Percentiles rank a stretch among this genome's conserved stretches.
These are phyloP conservation scores for Balakata baccata DNA, from an alignment of 345 rosid species.

Conservation along the genomic window DNA sequence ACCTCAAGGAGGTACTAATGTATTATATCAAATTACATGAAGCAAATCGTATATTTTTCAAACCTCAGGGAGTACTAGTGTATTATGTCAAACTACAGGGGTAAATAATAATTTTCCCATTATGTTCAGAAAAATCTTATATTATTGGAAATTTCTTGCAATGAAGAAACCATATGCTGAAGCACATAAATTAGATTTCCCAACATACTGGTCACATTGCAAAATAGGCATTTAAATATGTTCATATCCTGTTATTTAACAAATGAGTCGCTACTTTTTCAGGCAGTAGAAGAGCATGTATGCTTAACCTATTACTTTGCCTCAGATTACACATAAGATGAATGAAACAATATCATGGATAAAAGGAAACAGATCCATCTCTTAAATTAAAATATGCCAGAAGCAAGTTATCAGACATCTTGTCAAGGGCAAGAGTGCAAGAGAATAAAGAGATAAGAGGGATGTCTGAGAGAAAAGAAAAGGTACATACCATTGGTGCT, in stretches of 20 bases:
- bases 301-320: neutral
- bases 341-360: neutral
- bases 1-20: too few species aligned
- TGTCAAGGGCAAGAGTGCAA: neutral
- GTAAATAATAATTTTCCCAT: too few species aligned
- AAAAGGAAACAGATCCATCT: neutral
- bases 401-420: neutral
- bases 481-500: conserved; percentile 76
- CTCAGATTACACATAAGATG: neutral
- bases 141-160: neutral
- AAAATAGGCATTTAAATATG: neutral
- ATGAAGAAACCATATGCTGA: neutral
- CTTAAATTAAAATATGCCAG: neutral
- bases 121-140: neutral
- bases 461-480: neutral
- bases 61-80: too few species aligned
- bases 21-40: too few species aligned
- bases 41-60: too few species aligned
- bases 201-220: neutral
- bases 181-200: neutral
- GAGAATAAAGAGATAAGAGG: neutral
- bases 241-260: neutral
- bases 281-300: neutral
- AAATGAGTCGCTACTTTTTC: neutral
- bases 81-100: too few species aligned